Evolutionary conservation across 2,329 filamentous ascomycete genomes (phyloP), one percentile per base, ranked within the genome.

Genomic region (Pseudogymnoascus sp.): DNA sequence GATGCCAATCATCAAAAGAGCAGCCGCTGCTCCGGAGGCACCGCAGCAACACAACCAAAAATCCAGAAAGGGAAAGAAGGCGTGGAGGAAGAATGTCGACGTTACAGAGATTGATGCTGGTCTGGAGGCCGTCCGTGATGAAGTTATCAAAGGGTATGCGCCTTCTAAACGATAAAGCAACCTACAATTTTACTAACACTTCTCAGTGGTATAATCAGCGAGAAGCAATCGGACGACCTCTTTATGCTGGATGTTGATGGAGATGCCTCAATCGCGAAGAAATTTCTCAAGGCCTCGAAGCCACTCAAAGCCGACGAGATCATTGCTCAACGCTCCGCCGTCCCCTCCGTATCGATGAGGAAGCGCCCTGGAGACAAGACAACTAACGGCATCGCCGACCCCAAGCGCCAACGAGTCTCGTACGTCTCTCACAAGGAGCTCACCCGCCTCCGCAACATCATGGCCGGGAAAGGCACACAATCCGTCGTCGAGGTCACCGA

Each of bases 21-120:
- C 65, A 21, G 63, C 78, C 40, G 81, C 77, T 64, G 76, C 81
- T 36, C 75, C 77, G 10, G 76, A 80, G 36, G 88, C 90, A 15
- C 92, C 92, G 9, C 85, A 87, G 65, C 90, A 95, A 68, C 86
- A 88, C 76, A 92, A 85, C 66, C 94, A 99, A 75, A 85, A 92
- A 27, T 97, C 93, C 4, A 84, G 94, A 73, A 99, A 99, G 75
- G 94, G 95, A 70, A 97, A 97, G 78, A 97, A 96, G 79, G 93
- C 94, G 33, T 99, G 94, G 94, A 85, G 94, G 72, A 99, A 97
- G 76, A 96, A 99, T 77, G 91, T 99, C 75, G 91, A 99, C 76
- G 84, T 97, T 65, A 88, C 90, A 29, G 87, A 96, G 65, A 84
- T 99, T 27, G 83, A 93, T 70, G 78, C 88, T 61, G 94, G 94